Percentiles rank a stretch among this genome's conserved stretches.
Conservation (phyloP, 2,329 filamentous ascomycete species). For the Sarocladium kiliense region DNA sequence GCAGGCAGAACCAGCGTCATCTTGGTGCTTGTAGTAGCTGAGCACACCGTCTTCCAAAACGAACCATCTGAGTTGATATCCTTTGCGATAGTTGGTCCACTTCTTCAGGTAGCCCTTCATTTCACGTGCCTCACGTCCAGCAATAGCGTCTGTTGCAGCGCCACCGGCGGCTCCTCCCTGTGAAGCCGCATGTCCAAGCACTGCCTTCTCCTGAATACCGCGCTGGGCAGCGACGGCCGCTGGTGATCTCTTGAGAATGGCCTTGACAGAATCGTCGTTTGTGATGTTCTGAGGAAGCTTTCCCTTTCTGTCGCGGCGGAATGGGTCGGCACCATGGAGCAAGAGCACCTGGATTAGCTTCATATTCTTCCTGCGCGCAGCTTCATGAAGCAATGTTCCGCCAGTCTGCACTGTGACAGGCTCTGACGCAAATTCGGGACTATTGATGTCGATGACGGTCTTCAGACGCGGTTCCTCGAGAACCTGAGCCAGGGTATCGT, state of each 20-base stretch:
- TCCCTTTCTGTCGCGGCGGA: slow-evolving; percentile 88
- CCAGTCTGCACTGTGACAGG: slow-evolving; percentile 70
- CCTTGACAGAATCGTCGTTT: slow-evolving; percentile 83
- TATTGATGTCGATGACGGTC: slow-evolving; percentile 87
- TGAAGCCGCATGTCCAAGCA: slow-evolving; percentile 68
- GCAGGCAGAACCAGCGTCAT: slow-evolving; percentile 92
- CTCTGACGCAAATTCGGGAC: slow-evolving; percentile 81
- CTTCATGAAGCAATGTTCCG: slow-evolving; percentile 92
- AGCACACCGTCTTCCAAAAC: slow-evolving; percentile 95
- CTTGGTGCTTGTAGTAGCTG: slow-evolving; percentile 99
- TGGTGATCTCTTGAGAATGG: slow-evolving; percentile 89
- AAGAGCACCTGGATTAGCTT: slow-evolving; percentile 85
- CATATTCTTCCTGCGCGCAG: slow-evolving; percentile 79
- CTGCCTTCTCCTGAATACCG: slow-evolving; percentile 94
- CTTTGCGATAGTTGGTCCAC: slow-evolving; percentile 98
- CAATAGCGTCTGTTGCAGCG: slow-evolving; percentile 54
- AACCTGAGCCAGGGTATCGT: slow-evolving; percentile 71
- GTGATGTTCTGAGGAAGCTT: slow-evolving; percentile 95
- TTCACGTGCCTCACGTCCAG: slow-evolving; percentile 82
- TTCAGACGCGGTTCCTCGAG: slow-evolving; percentile 82
- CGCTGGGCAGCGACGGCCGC: slow-evolving; percentile 91
- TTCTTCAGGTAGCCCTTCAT: slow-evolving; percentile 99
- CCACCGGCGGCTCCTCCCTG: slow-evolving; percentile 46
- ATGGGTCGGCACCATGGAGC: slow-evolving; percentile 92
- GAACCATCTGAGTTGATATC: slow-evolving; percentile 96